Conservation (phyloP, 2,329 filamentous ascomycete species). For the Nemania diffusa region DNA sequence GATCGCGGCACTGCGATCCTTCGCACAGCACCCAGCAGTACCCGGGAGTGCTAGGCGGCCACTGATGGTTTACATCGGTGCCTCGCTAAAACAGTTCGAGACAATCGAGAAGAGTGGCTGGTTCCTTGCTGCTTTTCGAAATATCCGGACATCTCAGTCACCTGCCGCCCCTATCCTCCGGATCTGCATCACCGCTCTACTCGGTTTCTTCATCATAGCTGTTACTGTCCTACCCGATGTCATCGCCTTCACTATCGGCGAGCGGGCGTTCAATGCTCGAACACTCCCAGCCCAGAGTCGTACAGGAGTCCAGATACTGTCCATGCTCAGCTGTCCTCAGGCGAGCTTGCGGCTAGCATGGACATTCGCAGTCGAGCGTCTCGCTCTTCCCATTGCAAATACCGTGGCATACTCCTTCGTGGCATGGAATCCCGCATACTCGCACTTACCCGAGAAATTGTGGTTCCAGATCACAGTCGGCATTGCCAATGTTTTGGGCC, state of each 20-base stretch:
- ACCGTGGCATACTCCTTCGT: constrained; percentile 28
- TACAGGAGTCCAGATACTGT: constrained; percentile 22
- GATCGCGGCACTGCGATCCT: constrained; percentile 19
- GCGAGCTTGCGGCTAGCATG: constrained; percentile 25
- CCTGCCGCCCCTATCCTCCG: neutral
- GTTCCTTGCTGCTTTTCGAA: constrained; percentile 14
- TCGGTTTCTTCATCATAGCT: constrained; percentile 26
- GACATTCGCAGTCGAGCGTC: constrained; percentile 29
- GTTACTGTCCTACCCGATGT: constrained; percentile 29
- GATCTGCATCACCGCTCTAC: constrained; percentile 20
- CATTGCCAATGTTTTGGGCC: constrained; percentile 23
- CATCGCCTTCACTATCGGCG: constrained; percentile 23
- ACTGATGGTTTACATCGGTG: constrained; percentile 19
- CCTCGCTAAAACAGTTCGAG: constrained; percentile 26
- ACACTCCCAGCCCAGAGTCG: constrained; percentile 25
- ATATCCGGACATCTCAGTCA: constrained; percentile 9
- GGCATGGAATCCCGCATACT: constrained; percentile 25
- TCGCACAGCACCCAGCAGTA: constrained; percentile 15
- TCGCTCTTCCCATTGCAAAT: constrained; percentile 24
- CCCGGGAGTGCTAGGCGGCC: constrained; percentile 20
- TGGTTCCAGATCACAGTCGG: constrained; percentile 31
- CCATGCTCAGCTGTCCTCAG: constrained; percentile 23
- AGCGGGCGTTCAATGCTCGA: constrained; percentile 28
- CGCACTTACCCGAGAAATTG: constrained; percentile 21
- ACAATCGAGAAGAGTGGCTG: constrained; percentile 20